A percentile compares a stretch with the other conserved stretches of the same genome.
Conservation (phyloP, 108 stramenopile genomes). For the Cyclotella kingstonii region DNA sequence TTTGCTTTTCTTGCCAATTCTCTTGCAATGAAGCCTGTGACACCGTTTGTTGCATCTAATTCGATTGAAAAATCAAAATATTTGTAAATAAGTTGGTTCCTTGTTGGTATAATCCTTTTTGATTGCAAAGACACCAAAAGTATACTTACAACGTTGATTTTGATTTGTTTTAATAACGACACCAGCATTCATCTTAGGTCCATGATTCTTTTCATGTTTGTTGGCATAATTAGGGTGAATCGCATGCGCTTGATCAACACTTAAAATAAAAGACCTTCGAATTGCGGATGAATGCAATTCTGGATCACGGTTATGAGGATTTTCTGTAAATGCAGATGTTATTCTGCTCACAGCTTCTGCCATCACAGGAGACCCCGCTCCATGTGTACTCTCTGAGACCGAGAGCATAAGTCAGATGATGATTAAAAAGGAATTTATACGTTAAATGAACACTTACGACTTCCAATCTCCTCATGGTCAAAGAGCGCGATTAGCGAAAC, state of each 20-base stretch:
- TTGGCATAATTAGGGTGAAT: constrained; percentile 90
- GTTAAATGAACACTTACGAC: constrained; percentile 16
- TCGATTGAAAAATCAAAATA: constrained; percentile 3
- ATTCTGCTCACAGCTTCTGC: constrained; percentile 76
- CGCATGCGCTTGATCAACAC: constrained; percentile 93
- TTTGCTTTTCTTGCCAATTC: constrained; percentile 69
- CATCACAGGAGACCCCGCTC: constrained; percentile 93
- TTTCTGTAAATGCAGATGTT: constrained; percentile 60
- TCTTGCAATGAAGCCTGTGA: constrained; percentile 87
- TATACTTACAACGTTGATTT: constrained; percentile 78
- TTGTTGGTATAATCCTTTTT: background rate
- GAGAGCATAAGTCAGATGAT: background rate
- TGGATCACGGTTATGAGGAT: constrained; percentile 40
- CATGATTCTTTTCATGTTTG: constrained; percentile 87
- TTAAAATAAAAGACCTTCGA: constrained; percentile 74
- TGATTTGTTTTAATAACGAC: constrained; percentile 92
- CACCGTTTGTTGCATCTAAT: constrained; percentile 74
- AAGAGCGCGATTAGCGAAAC: constrained; percentile 81
- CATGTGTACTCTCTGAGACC: constrained; percentile 55
- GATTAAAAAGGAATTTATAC: too few relatives aligned
- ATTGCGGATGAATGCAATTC: constrained; percentile 56
- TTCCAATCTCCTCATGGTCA: constrained; percentile 97
- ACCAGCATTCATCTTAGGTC: constrained; percentile 87
- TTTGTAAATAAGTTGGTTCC: background rate
- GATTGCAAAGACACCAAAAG: background rate